These are phyloP conservation scores for Tolypocladium album DNA, from an alignment of 2,329 filamentous ascomycete species.

Conservation along the genomic window DNA sequence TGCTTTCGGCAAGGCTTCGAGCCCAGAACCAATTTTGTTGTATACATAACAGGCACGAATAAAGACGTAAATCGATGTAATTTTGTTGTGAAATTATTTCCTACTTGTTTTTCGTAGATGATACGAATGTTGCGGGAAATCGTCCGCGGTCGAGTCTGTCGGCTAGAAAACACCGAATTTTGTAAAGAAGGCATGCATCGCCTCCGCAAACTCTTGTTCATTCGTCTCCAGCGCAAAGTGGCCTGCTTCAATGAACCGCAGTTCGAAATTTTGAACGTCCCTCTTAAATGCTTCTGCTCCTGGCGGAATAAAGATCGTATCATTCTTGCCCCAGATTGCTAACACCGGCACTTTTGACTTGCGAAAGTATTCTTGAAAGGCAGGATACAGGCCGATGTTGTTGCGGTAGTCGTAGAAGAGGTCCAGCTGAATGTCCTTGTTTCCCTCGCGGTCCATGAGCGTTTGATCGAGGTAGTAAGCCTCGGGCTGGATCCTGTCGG, in stretches of 20 bases:
- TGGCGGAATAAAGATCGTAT: slow-evolving; percentile 35
- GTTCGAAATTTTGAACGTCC: slow-evolving; percentile 35
- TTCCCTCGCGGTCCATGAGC: slow-evolving; percentile 36
- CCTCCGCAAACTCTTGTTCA: slow-evolving; percentile 15
- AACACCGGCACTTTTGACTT: slow-evolving; percentile 39
- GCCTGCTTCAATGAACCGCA: slow-evolving; percentile 41
- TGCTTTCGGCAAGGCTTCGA: too few species aligned
- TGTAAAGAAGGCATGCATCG: slow-evolving; percentile 3
- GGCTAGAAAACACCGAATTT: neutral
- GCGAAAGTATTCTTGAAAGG: slow-evolving; percentile 44
- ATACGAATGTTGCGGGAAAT: too few species aligned
- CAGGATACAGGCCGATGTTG: slow-evolving; percentile 42
- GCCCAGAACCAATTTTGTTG: too few species aligned
- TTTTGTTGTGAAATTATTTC: too few species aligned
- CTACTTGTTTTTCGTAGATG: too few species aligned
- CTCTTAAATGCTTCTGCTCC: slow-evolving; percentile 43
- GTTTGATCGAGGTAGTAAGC: slow-evolving; percentile 40
- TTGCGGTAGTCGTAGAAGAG: slow-evolving; percentile 46
- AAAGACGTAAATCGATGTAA: too few species aligned
- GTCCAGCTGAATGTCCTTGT: slow-evolving; percentile 42
- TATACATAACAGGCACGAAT: too few species aligned
- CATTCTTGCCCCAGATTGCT: slow-evolving; percentile 48
- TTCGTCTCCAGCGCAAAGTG: slow-evolving; percentile 39
- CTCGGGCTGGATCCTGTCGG: slow-evolving; percentile 28
- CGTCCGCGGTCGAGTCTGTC: too few species aligned